Percentiles rank a stretch among this genome's conserved stretches.
Evolutionary conservation across 306 rosid genomes (phyloP).

Genomic region (Fragaria vesca): DNA sequence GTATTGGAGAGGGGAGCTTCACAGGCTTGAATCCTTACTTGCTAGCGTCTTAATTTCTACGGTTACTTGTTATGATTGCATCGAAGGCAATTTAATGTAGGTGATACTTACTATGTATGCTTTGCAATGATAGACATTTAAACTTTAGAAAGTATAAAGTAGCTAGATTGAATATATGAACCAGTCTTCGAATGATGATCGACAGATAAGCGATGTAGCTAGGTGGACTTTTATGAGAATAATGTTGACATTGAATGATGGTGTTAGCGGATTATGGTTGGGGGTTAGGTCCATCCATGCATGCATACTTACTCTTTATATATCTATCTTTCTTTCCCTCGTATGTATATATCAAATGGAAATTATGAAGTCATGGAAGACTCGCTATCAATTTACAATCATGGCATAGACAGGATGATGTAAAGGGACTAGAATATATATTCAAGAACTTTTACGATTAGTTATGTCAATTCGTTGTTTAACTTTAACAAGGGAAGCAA

Average conservation of each 20-base stretch:
- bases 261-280: conserved; percentile 37
- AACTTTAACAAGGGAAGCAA: neutral
- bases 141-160: neutral
- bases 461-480: neutral
- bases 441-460: neutral
- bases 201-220: neutral
- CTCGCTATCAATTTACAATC: neutral
- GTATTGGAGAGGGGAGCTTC: too few species aligned
- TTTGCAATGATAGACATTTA: too few species aligned
- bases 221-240: conserved; percentile 9
- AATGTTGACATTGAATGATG: conserved; percentile 21
- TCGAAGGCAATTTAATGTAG: too few species aligned
- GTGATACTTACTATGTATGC: too few species aligned
- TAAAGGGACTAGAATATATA: neutral
- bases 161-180: neutral
- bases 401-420: neutral
- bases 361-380: neutral
- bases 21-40: too few species aligned
- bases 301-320: conserved; percentile 12
- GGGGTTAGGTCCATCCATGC: conserved; percentile 51
- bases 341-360: neutral
- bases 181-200: neutral
- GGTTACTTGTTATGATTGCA: too few species aligned
- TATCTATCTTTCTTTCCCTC: neutral
- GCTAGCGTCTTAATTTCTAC: too few species aligned